phyloP scores from a whole-genome alignment of 805 yeast genomes.

The Saccharomycopsis sp. region DNA sequence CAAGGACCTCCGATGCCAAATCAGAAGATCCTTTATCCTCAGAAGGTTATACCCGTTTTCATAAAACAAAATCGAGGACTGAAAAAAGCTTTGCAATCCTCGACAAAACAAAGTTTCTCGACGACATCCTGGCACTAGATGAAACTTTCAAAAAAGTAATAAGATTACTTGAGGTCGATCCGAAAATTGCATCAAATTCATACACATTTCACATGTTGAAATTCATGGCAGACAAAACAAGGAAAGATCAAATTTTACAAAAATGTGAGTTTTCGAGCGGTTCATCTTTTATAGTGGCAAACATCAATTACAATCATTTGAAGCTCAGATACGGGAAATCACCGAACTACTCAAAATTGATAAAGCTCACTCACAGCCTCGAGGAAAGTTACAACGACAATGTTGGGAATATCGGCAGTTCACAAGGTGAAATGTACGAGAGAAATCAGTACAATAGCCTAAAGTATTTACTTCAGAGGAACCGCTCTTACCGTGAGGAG shows the following conservation, averaged over 20 bases:
- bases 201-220: too few relatives aligned
- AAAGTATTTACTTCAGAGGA: constrained; percentile 13
- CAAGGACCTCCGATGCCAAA: constrained; percentile 5
- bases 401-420: not conserved
- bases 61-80: constrained; percentile 19
- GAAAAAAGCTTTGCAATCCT: constrained; percentile 18
- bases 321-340: not conserved
- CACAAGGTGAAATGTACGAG: too few relatives aligned
- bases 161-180: constrained; percentile 6
- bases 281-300: constrained; percentile 14
- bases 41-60: constrained; percentile 10
- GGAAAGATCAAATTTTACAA: not conserved
- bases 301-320: constrained; percentile 9
- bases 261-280: constrained; percentile 8
- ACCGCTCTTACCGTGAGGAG: constrained; percentile 6
- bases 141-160: constrained; percentile 9
- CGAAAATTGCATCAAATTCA: not conserved
- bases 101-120: constrained; percentile 16
- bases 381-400: constrained; percentile 1
- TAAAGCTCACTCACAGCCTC: constrained; percentile 8
- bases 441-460: constrained; percentile 17
- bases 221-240: too few relatives aligned
- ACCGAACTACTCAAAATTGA: constrained; percentile 14
- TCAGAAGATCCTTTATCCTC: constrained; percentile 16
- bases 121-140: constrained; percentile 12